Base-by-base conservation (phyloP, 306 rosid species). In the Cotoneaster glaucophyllus region DNA sequence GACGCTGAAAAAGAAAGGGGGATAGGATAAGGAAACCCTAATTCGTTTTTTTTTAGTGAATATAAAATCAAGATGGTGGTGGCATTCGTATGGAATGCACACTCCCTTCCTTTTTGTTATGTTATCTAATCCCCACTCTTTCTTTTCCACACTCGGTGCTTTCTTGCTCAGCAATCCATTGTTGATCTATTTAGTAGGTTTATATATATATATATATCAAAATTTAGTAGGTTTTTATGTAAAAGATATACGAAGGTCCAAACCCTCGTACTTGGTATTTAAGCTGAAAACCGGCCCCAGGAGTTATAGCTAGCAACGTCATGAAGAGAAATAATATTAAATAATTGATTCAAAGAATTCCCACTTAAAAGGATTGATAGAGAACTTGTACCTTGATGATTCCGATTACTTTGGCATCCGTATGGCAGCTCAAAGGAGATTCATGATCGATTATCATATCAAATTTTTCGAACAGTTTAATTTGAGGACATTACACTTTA, bases 141-240 rank as follows among this genome's bases (percentile, higher is more conserved):
- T 29, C 74, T 56, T 77, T 70, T 34, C 69, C 45, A 32, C 58
- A 39, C 25, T 24, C 52, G 57, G 87, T 92, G 97, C 86, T 70
- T 78, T 92, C 97, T 86, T 87, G 86, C 86, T 85, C 93, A 88
- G 79, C 90, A 85, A 81, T 84, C 96, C 93, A 90, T 81, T 80
- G n/a, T 1, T 67, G 31, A 17, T 59, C 63, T 17, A 29, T 43
- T 61, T 26, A 13, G 26, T 61, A 26, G 58, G 58, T 26, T 61
- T 26, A 61, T 17, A 50, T 50, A 5, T 50, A 50, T 26, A 61
- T 17, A 50, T 50, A 5, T 50, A 50, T 50, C 21, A 50, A 48
- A 50, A 50, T 50, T 15, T 50, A 50, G 54, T 17, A 50, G 1
- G 18, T 50, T 50, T 18, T 50, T 21, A 17, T 10, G 21, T 17